Percentiles rank a stretch among this genome's conserved stretches.
Evolutionary conservation across 192 early-diverging fungal genomes (phyloP).

Genomic region (Cetraspora pellucida): DNA sequence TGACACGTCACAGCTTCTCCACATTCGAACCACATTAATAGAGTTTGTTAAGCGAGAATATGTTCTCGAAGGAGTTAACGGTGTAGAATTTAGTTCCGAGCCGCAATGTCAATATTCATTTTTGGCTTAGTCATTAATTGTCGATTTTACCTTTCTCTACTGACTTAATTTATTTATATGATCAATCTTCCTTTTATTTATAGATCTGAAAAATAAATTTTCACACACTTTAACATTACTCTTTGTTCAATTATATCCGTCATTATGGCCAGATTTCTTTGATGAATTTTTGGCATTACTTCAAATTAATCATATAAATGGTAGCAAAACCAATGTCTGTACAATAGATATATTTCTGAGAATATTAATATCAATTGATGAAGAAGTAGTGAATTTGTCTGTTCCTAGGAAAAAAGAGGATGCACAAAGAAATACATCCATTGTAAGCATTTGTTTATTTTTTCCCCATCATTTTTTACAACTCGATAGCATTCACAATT

Average conservation of each 20-base stretch:
- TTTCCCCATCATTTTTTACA: background rate
- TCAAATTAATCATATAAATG: conserved; percentile 49
- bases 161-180: background rate
- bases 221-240: conserved; percentile 79
- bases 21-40: conserved; percentile 60
- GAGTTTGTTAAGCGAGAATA: conserved; percentile 61
- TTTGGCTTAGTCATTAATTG: too few species aligned
- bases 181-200: background rate
- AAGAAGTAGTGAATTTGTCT: conserved; percentile 78
- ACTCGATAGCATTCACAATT: background rate
- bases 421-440: conserved; percentile 69
- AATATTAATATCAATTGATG: conserved; percentile 79
- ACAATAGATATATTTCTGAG: conserved; percentile 78
- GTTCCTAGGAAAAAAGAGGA: conserved; percentile 70
- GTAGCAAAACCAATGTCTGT: conserved; percentile 50
- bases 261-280: conserved; percentile 86
- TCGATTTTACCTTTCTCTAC: background rate
- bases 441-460: conserved; percentile 39
- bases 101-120: conserved; percentile 43
- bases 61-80: conserved; percentile 41
- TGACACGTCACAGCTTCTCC: conserved; percentile 52
- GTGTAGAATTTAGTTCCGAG: conserved; percentile 48
- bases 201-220: conserved; percentile 80
- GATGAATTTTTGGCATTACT: conserved; percentile 78
- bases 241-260: conserved; percentile 81